These are phyloP conservation scores for Trapa incisa DNA, from an alignment of 345 rosid species.

Conservation along the genomic window DNA sequence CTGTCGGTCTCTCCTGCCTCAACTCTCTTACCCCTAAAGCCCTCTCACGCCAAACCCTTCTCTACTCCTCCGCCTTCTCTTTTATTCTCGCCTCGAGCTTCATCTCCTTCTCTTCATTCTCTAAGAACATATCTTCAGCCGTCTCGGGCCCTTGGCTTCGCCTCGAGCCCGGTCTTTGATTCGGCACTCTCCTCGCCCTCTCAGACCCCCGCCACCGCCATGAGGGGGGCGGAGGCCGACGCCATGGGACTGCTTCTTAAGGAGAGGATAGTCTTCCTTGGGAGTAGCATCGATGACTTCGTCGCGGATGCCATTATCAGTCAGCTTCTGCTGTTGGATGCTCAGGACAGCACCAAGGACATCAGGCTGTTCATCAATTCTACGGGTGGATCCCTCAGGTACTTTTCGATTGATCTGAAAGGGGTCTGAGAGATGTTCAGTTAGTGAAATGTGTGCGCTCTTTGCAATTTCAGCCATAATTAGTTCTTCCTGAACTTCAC, in stretches of 20 bases:
- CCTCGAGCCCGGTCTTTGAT: neutral
- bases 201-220: slow-evolving; percentile 56
- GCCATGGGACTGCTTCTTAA: slow-evolving; percentile 75
- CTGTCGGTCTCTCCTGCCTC: slow-evolving; percentile 9
- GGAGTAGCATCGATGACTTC: slow-evolving; percentile 62
- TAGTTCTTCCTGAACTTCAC: neutral
- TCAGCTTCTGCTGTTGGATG: slow-evolving; percentile 76
- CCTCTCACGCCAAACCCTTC: slow-evolving; percentile 14
- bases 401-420: neutral
- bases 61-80: slow-evolving; percentile 12
- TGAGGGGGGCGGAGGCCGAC: slow-evolving; percentile 64
- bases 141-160: slow-evolving; percentile 12
- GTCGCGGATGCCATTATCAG: slow-evolving; percentile 81
- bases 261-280: slow-evolving; percentile 81
- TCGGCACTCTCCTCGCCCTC: slow-evolving; percentile 17
- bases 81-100: slow-evolving; percentile 14
- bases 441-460: neutral
- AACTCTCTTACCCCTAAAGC: slow-evolving; percentile 19
- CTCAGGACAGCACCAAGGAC: slow-evolving; percentile 80
- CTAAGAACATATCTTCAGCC: slow-evolving; percentile 17
- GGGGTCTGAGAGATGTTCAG: neutral
- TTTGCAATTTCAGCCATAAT: neutral
- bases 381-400: slow-evolving; percentile 93
- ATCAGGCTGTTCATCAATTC: slow-evolving; percentile 80
- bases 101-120: slow-evolving; percentile 7